Percentiles rank a stretch among this genome's conserved stretches.
These are phyloP conservation scores for Ziziphus jujuba DNA, from an alignment of 306 rosid genomes.

Conservation along the genomic window DNA sequence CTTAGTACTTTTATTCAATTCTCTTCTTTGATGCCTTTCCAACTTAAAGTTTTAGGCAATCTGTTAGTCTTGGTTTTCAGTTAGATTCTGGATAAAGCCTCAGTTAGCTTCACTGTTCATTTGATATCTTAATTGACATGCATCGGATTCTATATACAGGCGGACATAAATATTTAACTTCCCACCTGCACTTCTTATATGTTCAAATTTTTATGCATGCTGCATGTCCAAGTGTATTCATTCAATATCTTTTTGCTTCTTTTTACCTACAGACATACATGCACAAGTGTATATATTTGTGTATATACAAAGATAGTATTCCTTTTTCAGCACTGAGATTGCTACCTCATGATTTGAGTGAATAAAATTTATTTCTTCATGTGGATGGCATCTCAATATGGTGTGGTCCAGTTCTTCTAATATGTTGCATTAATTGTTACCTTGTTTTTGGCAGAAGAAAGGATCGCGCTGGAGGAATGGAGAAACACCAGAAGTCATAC, in stretches of 20 bases:
- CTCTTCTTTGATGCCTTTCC: not conserved
- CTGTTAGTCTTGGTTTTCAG: not conserved
- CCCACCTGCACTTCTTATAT: too few species aligned
- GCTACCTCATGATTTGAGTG: not conserved
- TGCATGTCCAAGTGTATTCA: too few species aligned
- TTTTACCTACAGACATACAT: not conserved
- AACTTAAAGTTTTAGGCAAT: not conserved
- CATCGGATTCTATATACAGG: not conserved
- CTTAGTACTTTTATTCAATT: too few species aligned
- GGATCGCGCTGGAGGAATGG: conserved; percentile 65
- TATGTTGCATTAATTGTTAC: conserved; percentile 9
- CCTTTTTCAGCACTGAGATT: conserved; percentile 3
- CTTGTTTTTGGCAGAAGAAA: conserved; percentile 58
- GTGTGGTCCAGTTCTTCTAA: not conserved
- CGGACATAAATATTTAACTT: too few species aligned
- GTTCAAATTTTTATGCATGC: too few species aligned
- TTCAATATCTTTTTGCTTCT: too few species aligned
- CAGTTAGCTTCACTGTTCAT: not conserved
- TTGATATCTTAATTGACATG: not conserved
- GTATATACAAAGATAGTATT: not conserved
- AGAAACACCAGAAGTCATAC: conserved; percentile 54
- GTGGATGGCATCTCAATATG: not conserved
- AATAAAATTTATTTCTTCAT: conserved; percentile 3
- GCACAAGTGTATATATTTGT: not conserved
- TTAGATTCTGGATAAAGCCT: not conserved